Percentiles rank a stretch among this genome's conserved stretches.
phyloP scores from a whole-genome alignment of 2,329 filamentous ascomycete genomes.

The Daldinia sp. region DNA sequence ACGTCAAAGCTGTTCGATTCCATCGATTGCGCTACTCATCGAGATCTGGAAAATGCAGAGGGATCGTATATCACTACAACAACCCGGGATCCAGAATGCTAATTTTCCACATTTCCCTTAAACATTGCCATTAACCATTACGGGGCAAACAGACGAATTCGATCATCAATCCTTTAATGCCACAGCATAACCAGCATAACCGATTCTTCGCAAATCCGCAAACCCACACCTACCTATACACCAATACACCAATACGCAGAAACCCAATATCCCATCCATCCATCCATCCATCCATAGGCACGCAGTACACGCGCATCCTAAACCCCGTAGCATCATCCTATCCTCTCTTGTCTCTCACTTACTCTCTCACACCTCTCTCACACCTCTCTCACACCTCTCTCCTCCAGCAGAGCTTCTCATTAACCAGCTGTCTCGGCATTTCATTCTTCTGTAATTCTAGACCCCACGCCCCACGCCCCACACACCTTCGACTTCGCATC shows the following conservation, averaged over 20 bases:
- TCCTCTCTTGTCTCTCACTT: constrained; percentile 7
- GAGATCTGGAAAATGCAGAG: constrained; percentile 46
- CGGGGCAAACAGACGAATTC: constrained; percentile 39
- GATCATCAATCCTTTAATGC: constrained; percentile 40
- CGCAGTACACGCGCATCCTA: constrained; percentile 19
- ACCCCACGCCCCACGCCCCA: constrained; percentile 33
- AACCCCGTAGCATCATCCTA: constrained; percentile 6
- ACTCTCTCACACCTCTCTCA: background rate
- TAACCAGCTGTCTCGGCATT: constrained; percentile 25
- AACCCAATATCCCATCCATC: too few species aligned
- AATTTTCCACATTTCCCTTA: constrained; percentile 46
- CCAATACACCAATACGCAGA: too few species aligned
- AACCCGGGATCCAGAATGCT: constrained; percentile 44
- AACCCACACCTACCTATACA: too few species aligned
- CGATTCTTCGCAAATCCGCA: constrained; percentile 29
- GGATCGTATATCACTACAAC: constrained; percentile 44
- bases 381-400: constrained; percentile 9
- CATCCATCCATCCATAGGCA: too few species aligned
- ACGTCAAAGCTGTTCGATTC: constrained; percentile 37
- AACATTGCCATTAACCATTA: constrained; percentile 47
- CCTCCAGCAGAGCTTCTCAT: background rate
- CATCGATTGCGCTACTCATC: constrained; percentile 40
- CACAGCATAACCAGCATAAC: constrained; percentile 32
- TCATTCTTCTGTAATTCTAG: constrained; percentile 33
- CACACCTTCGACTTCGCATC: constrained; percentile 17